phyloP scores from a whole-genome alignment of 805 yeast species.

The Sugiyamaella marilandica region DNA sequence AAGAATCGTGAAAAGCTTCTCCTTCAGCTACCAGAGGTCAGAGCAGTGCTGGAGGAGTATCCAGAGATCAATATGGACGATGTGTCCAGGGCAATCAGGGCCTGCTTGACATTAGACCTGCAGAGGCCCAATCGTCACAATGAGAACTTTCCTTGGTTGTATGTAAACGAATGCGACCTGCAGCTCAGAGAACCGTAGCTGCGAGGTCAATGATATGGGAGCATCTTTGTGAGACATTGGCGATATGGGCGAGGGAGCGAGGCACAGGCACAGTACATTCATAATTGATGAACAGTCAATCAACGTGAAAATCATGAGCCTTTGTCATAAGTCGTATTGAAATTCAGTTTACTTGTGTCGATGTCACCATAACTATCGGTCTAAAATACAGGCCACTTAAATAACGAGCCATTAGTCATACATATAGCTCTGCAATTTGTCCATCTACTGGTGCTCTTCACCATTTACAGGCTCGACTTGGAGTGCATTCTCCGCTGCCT shows the following conservation, averaged over 20 bases:
- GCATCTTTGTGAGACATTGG: no score
- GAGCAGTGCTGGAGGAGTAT: background rate
- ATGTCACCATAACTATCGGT: background rate
- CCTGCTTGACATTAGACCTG: conserved; percentile 11
- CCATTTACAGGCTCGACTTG: background rate
- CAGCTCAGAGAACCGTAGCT: no score
- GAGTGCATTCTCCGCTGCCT: background rate
- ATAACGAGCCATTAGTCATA: background rate
- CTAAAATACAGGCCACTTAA: conserved; percentile 2
- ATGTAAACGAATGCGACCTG: background rate
- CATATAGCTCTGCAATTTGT: background rate
- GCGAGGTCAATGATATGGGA: no score
- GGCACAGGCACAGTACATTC: no score
- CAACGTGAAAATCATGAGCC: conserved; percentile 60
- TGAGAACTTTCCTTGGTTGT: conserved; percentile 11
- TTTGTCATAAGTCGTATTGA: conserved; percentile 30
- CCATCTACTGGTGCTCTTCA: background rate
- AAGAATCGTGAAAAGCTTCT: conserved; percentile 1
- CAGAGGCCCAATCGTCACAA: conserved; percentile 7
- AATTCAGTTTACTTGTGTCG: background rate
- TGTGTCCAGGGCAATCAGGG: conserved; percentile 5
- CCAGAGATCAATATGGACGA: conserved; percentile 3
- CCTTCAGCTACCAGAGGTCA: background rate
- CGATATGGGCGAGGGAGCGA: no score
- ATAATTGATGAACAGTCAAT: conserved; percentile 37